Evolutionary conservation across 2,329 filamentous ascomycete species (phyloP), one percentile per base, ranked within the genome.

Genomic region (Fusarium sulawesiense): DNA sequence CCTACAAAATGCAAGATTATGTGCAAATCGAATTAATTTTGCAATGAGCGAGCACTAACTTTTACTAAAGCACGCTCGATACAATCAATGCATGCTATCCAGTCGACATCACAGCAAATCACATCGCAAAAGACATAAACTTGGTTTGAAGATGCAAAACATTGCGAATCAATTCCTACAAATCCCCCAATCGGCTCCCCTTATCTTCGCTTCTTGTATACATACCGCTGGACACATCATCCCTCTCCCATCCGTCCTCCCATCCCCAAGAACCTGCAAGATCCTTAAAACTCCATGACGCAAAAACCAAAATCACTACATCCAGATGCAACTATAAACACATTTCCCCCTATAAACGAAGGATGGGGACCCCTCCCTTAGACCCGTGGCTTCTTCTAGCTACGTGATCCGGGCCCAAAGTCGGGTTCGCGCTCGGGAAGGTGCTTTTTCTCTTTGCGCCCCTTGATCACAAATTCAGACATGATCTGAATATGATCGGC

Each of bases 401-500:
- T 72, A 55, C 78, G 76, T 47, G 76, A 75, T 58, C 78, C 73
- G 46, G 75, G 73, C 32, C 88, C 88, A 80, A 89, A 90, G 79
- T 91, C 88, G 53, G 86, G 86, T 74, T 91, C 89, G 61, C 87
- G 87, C 68, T 91, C 89, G 55, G 87, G 83, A 61, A 86, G 81
- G 75, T 86, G 83, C 80, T 93, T 93, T 83, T 91, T 91, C 56
- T 95, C 93, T 83, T 96, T 97, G 75, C 92, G 89, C 40, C 90
- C 87, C 84, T 97, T 97, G 84, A 97, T 91, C 73, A 92, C 89
- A 80, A 97, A 97, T 78, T 97, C 92, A 56, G 92, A 91, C 85
- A 94, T 91, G 77, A 97, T 89, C 77, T 94, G 93, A 74, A 98
- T 88, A 80, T 98, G 94, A 77, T 98, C 94, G 74, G 93, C 93